A percentile compares a stretch with the other conserved stretches of the same genome.
phyloP scores from a whole-genome alignment of 345 rosid species.

The Corchorus capsularis region DNA sequence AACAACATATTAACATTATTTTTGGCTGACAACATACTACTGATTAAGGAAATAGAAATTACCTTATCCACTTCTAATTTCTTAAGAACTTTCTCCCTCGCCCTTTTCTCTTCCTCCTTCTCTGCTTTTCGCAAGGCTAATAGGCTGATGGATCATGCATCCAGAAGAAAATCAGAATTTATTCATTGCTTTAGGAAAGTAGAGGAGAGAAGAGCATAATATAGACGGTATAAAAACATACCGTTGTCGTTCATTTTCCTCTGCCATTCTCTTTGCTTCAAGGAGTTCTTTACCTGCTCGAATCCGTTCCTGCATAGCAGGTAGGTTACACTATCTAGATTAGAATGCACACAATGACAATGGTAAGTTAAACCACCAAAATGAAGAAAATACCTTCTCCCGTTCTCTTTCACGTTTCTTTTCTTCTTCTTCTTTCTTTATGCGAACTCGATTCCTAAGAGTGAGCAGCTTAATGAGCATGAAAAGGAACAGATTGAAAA shows the following conservation, averaged over 20 bases:
- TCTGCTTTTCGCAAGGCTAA: conserved; percentile 57
- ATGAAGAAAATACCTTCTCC: conserved; percentile 58
- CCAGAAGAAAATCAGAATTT: conserved; percentile 18
- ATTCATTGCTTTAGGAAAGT: background rate
- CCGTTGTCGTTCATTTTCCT: conserved; percentile 81
- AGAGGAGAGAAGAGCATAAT: conserved; percentile 10
- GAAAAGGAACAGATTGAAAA: conserved; percentile 2
- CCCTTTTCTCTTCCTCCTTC: conserved; percentile 64
- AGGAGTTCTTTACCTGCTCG: conserved; percentile 63
- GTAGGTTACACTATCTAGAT: conserved; percentile 8
- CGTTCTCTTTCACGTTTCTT: conserved; percentile 47
- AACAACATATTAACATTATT: background rate
- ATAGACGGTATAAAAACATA: conserved; percentile 24
- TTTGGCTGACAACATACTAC: background rate
- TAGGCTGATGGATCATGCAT: conserved; percentile 35
- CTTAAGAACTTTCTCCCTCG: conserved; percentile 61
- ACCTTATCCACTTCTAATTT: conserved; percentile 86
- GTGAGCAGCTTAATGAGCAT: conserved; percentile 14
- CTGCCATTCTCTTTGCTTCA: conserved; percentile 56
- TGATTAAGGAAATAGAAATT: background rate
- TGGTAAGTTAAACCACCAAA: conserved; percentile 4
- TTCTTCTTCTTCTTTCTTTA: conserved; percentile 53
- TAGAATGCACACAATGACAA: too few species aligned
- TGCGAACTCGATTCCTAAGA: conserved; percentile 53
- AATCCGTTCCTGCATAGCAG: conserved; percentile 62